Conservation (phyloP, 306 rosid genomes). For the Benincasa hispida region DNA sequence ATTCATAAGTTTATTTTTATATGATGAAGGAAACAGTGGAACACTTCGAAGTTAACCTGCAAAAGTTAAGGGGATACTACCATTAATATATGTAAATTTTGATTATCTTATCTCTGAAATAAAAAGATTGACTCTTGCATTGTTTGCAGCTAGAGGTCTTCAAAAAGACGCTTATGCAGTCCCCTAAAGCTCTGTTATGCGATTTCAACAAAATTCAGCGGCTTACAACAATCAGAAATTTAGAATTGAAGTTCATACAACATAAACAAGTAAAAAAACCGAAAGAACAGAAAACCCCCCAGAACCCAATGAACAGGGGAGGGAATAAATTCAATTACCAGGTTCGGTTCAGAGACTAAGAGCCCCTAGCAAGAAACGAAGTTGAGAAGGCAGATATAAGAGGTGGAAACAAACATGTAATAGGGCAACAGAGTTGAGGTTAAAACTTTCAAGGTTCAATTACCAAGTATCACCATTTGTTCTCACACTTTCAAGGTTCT, state of each 20-base stretch:
- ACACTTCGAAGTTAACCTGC: not conserved
- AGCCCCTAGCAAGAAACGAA: not conserved
- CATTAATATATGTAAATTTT: not conserved
- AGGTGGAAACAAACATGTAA: not conserved
- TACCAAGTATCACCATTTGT: too few species aligned
- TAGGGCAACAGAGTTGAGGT: too few species aligned
- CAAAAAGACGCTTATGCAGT: slow-evolving; percentile 76
- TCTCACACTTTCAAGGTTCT: too few species aligned
- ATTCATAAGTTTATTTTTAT: not conserved
- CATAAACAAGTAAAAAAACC: not conserved
- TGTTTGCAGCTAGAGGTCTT: slow-evolving; percentile 73
- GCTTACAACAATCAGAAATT: not conserved
- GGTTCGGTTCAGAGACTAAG: not conserved
- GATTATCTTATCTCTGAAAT: too few species aligned
- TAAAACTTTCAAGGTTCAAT: too few species aligned
- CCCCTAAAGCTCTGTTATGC: too few species aligned
- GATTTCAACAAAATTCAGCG: too few species aligned
- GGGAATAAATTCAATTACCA: not conserved
- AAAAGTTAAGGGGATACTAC: not conserved
- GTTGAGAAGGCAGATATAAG: not conserved
- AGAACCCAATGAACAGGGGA: not conserved
- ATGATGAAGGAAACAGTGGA: not conserved
- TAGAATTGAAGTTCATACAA: not conserved
- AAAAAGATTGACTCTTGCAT: not conserved
- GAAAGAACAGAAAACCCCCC: not conserved